A percentile compares a stretch with the other conserved stretches of the same genome.
These are phyloP conservation scores for Arachnomyces sp. DNA, from an alignment of 2,329 filamentous ascomycete species.

Conservation along the genomic window DNA sequence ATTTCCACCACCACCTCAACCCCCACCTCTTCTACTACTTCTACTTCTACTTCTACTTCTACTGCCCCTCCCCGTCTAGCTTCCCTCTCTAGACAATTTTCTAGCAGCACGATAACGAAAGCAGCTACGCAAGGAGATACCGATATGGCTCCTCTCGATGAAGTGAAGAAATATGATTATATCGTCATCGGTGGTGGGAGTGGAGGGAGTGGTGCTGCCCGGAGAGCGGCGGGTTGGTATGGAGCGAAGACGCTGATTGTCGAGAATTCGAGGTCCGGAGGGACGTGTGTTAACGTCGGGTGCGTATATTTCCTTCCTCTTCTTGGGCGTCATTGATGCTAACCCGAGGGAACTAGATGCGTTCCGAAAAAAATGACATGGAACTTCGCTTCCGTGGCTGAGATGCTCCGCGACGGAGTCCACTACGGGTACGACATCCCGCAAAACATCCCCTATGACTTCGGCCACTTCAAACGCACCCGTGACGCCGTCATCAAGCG, in stretches of 20 bases:
- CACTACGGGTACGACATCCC: constrained; percentile 44
- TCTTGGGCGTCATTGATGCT: not conserved
- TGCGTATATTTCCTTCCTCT: constrained; percentile 20
- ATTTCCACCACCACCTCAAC: not conserved
- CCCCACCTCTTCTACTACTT: constrained; percentile 2
- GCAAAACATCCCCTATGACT: constrained; percentile 36
- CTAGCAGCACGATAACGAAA: constrained; percentile 18
- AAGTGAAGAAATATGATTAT: constrained; percentile 44
- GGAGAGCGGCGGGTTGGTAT: constrained; percentile 46
- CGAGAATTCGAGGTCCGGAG: constrained; percentile 42
- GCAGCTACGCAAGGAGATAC: constrained; percentile 1
- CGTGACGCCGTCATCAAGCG: constrained; percentile 39
- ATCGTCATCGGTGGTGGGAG: constrained; percentile 50
- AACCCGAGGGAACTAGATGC: constrained; percentile 28
- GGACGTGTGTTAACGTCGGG: constrained; percentile 49
- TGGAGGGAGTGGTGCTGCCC: constrained; percentile 44
- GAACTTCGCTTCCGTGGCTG: constrained; percentile 44
- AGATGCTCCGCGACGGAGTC: constrained; percentile 38
- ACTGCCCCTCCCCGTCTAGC: constrained; percentile 27
- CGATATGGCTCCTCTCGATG: constrained; percentile 38
- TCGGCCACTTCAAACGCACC: constrained; percentile 40
- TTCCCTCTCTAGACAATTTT: constrained; percentile 35
- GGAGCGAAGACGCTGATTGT: constrained; percentile 45
- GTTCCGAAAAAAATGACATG: constrained; percentile 49
- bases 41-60: constrained; percentile 7